These are phyloP conservation scores for Pestalotiopsis sp. DNA, from an alignment of 2,329 filamentous ascomycete species.

Conservation along the genomic window DNA sequence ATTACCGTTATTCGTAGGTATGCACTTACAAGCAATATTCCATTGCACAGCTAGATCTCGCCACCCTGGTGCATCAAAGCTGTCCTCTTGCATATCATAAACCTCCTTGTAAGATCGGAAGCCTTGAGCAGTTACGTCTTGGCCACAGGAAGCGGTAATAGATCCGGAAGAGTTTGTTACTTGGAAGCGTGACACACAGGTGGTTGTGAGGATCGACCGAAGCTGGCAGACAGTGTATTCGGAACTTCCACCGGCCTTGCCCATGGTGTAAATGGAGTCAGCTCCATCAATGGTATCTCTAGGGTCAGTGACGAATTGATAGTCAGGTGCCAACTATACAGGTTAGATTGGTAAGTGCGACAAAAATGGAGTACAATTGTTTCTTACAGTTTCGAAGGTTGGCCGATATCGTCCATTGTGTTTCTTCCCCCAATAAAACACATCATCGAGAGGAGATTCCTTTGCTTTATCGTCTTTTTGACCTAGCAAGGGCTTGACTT, in stretches of 20 bases:
- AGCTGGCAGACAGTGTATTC: conserved; percentile 8
- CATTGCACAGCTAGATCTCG: neutral
- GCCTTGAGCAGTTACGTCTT: neutral
- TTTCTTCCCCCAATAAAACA: conserved; percentile 3
- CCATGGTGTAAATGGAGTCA: conserved; percentile 5
- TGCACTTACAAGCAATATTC: neutral
- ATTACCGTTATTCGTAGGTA: no score
- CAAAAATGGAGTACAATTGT: neutral
- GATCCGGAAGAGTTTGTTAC: neutral
- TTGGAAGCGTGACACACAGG: neutral
- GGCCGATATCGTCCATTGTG: conserved; percentile 1
- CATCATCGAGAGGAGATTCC: neutral
- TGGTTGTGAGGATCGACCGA: neutral
- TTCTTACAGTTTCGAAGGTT: neutral
- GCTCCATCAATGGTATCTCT: neutral
- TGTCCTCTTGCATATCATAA: neutral
- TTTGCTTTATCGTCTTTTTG: neutral
- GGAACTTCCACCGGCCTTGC: neutral
- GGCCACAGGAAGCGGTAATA: neutral
- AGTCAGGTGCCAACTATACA: neutral
- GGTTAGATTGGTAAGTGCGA: neutral
- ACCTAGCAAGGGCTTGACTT: conserved; percentile 2
- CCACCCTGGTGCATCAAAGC: neutral
- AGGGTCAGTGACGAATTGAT: neutral
- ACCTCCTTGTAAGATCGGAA: neutral